phyloP scores from a whole-genome alignment of 2,329 filamentous ascomycete species.

The Pseudocercospora crystallina region DNA sequence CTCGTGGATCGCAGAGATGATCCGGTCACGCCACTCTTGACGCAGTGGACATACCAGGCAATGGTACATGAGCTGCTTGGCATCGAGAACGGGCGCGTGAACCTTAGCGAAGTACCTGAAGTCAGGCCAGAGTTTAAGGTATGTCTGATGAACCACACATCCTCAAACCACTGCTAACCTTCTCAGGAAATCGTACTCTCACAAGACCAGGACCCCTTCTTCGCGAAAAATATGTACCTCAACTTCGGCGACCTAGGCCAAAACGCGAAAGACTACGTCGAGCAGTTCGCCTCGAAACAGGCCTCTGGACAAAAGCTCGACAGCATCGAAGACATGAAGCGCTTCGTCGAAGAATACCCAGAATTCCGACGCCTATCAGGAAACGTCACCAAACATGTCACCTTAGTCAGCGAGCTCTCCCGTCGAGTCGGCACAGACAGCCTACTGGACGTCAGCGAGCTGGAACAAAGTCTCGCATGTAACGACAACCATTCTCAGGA shows the following conservation, averaged over 20 bases:
- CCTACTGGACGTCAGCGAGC: constrained; percentile 91
- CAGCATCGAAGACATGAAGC: constrained; percentile 97
- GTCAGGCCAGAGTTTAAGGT: constrained; percentile 34
- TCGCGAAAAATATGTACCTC: constrained; percentile 98
- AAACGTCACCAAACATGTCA: constrained; percentile 98
- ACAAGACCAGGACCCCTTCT: constrained; percentile 97
- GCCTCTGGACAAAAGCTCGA: constrained; percentile 95
- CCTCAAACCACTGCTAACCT: constrained; percentile 5
- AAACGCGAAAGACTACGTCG: constrained; percentile 98
- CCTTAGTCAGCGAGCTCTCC: constrained; percentile 89
- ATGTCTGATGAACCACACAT: background rate
- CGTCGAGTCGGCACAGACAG: constrained; percentile 81
- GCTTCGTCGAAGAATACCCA: constrained; percentile 97
- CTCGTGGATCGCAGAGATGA: constrained; percentile 91
- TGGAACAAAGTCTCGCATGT: constrained; percentile 94
- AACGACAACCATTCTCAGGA: constrained; percentile 92
- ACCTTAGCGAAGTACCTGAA: constrained; percentile 63
- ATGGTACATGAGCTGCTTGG: constrained; percentile 98
- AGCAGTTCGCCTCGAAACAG: constrained; percentile 97
- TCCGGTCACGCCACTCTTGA: constrained; percentile 88
- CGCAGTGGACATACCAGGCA: constrained; percentile 99
- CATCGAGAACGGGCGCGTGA: constrained; percentile 91
- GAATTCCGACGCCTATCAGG: constrained; percentile 96
- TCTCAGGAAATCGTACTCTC: constrained; percentile 83
- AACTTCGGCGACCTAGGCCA: constrained; percentile 95